phyloP scores from a whole-genome alignment of 805 yeast species.

The Candida ponderosae region DNA sequence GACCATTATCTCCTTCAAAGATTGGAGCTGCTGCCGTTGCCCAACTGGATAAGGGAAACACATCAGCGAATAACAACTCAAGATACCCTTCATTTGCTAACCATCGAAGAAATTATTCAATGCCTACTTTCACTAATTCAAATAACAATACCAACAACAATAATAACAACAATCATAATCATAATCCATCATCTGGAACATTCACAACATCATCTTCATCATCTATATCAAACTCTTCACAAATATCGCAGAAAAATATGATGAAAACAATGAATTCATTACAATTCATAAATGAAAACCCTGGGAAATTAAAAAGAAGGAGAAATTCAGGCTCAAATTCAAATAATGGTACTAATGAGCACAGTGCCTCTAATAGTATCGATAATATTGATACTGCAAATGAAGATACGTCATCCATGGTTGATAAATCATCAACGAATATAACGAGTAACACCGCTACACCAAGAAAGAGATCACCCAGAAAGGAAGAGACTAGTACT shows the following conservation, averaged over 20 bases:
- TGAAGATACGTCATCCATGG: constrained; percentile 12
- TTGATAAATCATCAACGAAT: constrained; percentile 10
- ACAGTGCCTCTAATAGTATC: not conserved
- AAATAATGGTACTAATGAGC: constrained; percentile 1
- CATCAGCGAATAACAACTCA: not conserved
- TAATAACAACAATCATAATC: too few relatives aligned
- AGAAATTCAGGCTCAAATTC: constrained; percentile 17
- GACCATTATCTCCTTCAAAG: constrained; percentile 61
- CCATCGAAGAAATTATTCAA: constrained; percentile 32
- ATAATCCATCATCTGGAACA: not conserved
- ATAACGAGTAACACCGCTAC: not conserved
- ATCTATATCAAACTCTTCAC: too few relatives aligned
- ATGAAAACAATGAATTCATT: constrained; percentile 19
- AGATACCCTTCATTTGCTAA: constrained; percentile 17
- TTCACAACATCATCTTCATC: not conserved
- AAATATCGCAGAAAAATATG: constrained; percentile 7
- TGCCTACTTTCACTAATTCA: constrained; percentile 23
- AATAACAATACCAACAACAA: too few relatives aligned
- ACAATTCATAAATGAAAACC: constrained; percentile 21
- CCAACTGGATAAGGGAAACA: constrained; percentile 23
- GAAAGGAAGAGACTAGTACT: too few relatives aligned
- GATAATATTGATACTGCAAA: not conserved
- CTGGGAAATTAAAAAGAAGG: constrained; percentile 19
- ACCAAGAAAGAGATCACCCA: too few relatives aligned
- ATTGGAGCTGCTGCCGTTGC: constrained; percentile 71